Base-by-base conservation (phyloP, 352 stramenopile species). In the Globisporangium nunn region DNA sequence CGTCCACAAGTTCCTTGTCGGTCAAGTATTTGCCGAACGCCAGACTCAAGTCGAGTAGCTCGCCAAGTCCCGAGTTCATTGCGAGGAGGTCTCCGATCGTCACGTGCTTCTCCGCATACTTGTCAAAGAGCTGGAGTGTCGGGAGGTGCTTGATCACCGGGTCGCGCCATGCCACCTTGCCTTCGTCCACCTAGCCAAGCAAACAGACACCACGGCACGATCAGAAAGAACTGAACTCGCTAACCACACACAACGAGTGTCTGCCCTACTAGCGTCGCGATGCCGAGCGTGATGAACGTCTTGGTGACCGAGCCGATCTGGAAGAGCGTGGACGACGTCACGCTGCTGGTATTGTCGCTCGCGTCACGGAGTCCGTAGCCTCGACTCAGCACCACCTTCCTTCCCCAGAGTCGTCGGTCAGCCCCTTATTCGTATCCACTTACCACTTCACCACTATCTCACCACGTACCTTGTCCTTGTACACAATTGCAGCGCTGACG, bases 281-380 rank as follows among this genome's bases (percentile, higher is more conserved):
- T 58, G 2, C 66, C 71, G 4, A 79, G 61, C 15, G 70, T 68
- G 31, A 88, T 67, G 45, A 88, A 83, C 15, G 75, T 87, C 64
- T 88, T 88, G 6, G 68, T 73, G 18, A 88, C 68, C 1, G 78
- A 88, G 6, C 78, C 78, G 50, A 88, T 84, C 64, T 88, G 72
- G 56, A 88, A 88, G 54, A 85, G 57, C n/a, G 72, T 73, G 12
- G 71, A 63, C 31, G 54, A 62, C 1, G 73, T 72, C 31, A 87
- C 75, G 0, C 51, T 30, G 40, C 58, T 81, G 11, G 31, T 50
- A 3, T 49, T 53, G 41, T 81, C 68, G 15, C 74, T 72, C 31
- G 50, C 58, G 62, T 75, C 37, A 1, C 70, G 60, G 35, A 79
- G 62, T 0, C 71, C 71, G 40, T 76, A 79, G 6, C 71, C 71